Conservation (phyloP, 2,329 filamentous ascomycete species). For the Leptographium wingfieldii region DNA sequence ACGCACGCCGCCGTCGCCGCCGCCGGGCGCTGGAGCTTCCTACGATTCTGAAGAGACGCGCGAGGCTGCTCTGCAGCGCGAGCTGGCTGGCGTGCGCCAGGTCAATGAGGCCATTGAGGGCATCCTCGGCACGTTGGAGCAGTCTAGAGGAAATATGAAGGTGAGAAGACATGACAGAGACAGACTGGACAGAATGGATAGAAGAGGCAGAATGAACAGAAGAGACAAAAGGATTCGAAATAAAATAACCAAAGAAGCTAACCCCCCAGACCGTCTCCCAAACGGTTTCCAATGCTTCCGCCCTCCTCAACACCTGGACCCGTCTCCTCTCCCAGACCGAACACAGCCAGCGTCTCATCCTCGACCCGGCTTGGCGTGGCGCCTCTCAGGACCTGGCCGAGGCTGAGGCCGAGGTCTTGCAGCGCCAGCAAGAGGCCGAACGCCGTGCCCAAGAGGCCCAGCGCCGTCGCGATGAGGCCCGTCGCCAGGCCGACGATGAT, state of each 20-base stretch:
- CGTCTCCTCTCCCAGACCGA: constrained; percentile 93
- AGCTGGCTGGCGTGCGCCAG: constrained; percentile 70
- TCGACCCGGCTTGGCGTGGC: constrained; percentile 83
- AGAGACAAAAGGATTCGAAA: background rate
- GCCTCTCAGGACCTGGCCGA: constrained; percentile 78
- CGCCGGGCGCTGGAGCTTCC: constrained; percentile 14
- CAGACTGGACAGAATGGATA: too few species aligned
- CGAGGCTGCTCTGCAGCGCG: constrained; percentile 61
- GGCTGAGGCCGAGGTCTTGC: constrained; percentile 47
- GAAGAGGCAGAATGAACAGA: background rate
- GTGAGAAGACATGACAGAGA: background rate
- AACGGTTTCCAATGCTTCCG: constrained; percentile 79
- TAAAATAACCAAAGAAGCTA: background rate
- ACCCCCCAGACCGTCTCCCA: constrained; percentile 59
- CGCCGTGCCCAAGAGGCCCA: constrained; percentile 68
- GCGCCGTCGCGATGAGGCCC: constrained; percentile 57
- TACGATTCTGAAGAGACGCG: constrained; percentile 55
- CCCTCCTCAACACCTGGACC: constrained; percentile 88
- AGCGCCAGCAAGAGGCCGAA: constrained; percentile 65
- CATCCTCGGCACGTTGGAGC: constrained; percentile 57
- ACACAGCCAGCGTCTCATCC: constrained; percentile 85
- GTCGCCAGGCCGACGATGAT: constrained; percentile 51
- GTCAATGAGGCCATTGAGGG: constrained; percentile 83
- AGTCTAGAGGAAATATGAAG: constrained; percentile 65
- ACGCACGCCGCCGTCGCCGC: constrained; percentile 21